Evolutionary conservation across 176 grass and related monocot species (phyloP), one percentile per base, ranked within the genome.

Genomic region (Rhynchospora tenuis): DNA sequence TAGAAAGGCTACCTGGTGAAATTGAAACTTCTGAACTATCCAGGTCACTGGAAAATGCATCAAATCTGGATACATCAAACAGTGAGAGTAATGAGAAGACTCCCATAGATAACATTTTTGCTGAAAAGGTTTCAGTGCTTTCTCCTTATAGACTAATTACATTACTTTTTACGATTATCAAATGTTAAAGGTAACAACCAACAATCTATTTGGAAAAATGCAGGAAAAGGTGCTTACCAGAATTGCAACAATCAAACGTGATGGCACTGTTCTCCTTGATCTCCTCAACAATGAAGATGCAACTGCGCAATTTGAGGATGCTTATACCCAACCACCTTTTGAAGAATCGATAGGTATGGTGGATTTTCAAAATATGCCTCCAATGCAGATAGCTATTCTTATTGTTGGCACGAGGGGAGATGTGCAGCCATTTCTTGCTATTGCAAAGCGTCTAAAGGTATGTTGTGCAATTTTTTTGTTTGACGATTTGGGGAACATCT

Each of bases 381-480:
- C 93, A 51, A 95, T 99, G 88, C 85, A 99, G 64, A 95, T 99
- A 88, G 93, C 86, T 76, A 93, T 99, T 64, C 92, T 99, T 91
- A 95, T 99, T 83, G 96, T 99, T 57, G 96, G 96, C 78, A 99
- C 96, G 81, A 89, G 96, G 86, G 96, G 93, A 71, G 96, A 99
- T 83, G 96, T 99, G 42, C 96, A 99, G 27, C 93, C 96, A 85
- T 99, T 99, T 95, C 89, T 99, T 88, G 96, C 96, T 84, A 95
- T 99, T 88, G 96, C 89, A 69, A 99, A 99, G 82, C 81, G 93
- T 45, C 91, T 99, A 79, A 93, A 99, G 96, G 96, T 93, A 85
- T 85, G 63, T 33, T 17, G 59, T 63, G 19, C 24, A 81, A 81
- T 65, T 63, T 45, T 81, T 81, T 81, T 15, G 27, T 47, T 9